Evolutionary conservation across 495 filamentous ascomycete genomes (phyloP).

Genomic region (Penicillium manginii): DNA sequence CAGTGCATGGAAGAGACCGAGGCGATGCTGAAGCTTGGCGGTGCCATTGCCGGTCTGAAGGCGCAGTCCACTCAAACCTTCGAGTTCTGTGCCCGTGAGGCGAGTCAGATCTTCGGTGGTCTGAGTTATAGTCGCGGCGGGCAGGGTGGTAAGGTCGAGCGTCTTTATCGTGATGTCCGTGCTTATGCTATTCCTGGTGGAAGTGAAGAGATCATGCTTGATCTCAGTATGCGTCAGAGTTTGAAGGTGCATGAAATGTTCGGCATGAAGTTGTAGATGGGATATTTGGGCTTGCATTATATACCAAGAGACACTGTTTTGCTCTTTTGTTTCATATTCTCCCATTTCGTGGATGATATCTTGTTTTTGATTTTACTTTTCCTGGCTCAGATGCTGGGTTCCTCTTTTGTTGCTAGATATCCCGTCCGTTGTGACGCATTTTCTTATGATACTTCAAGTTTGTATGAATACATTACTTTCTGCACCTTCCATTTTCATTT

Average conservation of each 20-base stretch:
- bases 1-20: slow-evolving; percentile 90
- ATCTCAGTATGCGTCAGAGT: slow-evolving; percentile 92
- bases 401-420: slow-evolving; percentile 23
- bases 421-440: slow-evolving; percentile 24
- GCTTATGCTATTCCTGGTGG: slow-evolving; percentile 98
- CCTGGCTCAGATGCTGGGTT: neutral
- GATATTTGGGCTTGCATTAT: no score
- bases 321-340: neutral
- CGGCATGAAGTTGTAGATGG: slow-evolving; percentile 87
- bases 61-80: slow-evolving; percentile 91
- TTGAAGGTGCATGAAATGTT: slow-evolving; percentile 86
- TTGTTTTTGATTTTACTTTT: neutral
- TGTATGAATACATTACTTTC: slow-evolving; percentile 20
- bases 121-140: slow-evolving; percentile 91
- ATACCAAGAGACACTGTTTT: no score
- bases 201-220: slow-evolving; percentile 98
- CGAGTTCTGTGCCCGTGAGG: slow-evolving; percentile 96
- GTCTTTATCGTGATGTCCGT: slow-evolving; percentile 93
- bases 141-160: slow-evolving; percentile 94
- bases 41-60: slow-evolving; percentile 92
- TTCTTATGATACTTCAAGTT: slow-evolving; percentile 21
- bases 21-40: slow-evolving; percentile 93
- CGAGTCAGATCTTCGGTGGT: slow-evolving; percentile 96
- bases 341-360: neutral
- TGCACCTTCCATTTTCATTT: slow-evolving; percentile 8